Percentiles rank a stretch among this genome's conserved stretches.
These are phyloP conservation scores for Amylostereum chailletii DNA, from an alignment of 1,284 basidiomycete species.

Conservation along the genomic window DNA sequence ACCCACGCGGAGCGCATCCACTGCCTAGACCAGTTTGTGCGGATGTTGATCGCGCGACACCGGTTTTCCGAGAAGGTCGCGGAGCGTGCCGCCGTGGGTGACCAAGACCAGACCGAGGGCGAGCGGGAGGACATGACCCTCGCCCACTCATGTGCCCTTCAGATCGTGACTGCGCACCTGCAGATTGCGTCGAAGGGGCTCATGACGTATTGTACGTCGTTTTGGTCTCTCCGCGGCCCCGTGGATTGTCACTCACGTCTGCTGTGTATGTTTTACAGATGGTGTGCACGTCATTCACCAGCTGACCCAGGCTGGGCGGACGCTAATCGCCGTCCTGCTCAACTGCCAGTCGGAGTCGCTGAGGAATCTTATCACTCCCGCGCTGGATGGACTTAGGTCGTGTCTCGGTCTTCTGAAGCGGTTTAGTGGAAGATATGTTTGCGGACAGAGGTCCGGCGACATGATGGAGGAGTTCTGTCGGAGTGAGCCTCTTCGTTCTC, in stretches of 20 bases:
- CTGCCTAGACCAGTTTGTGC: conserved; percentile 77
- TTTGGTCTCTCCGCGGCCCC: neutral
- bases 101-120: conserved; percentile 45
- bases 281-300: conserved; percentile 92
- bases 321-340: conserved; percentile 75
- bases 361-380: conserved; percentile 68
- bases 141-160: conserved; percentile 65
- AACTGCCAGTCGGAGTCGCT: conserved; percentile 66
- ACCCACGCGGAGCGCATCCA: conserved; percentile 82
- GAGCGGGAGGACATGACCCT: conserved; percentile 64
- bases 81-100: conserved; percentile 42
- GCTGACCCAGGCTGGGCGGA: conserved; percentile 85
- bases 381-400: conserved; percentile 75
- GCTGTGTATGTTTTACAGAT: conserved; percentile 32
- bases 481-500: conserved; percentile 39
- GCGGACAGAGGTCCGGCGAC: conserved; percentile 81
- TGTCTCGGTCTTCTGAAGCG: conserved; percentile 75
- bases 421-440: conserved; percentile 77
- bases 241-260: too few relatives aligned
- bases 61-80: conserved; percentile 66
- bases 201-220: conserved; percentile 82
- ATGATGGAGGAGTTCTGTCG: conserved; percentile 90
- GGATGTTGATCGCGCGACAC: conserved; percentile 73
- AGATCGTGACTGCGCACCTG: conserved; percentile 75
- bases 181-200: conserved; percentile 80